Base-by-base conservation (phyloP, 805 yeast genomes). In the Yamadazyma insecticola region DNA sequence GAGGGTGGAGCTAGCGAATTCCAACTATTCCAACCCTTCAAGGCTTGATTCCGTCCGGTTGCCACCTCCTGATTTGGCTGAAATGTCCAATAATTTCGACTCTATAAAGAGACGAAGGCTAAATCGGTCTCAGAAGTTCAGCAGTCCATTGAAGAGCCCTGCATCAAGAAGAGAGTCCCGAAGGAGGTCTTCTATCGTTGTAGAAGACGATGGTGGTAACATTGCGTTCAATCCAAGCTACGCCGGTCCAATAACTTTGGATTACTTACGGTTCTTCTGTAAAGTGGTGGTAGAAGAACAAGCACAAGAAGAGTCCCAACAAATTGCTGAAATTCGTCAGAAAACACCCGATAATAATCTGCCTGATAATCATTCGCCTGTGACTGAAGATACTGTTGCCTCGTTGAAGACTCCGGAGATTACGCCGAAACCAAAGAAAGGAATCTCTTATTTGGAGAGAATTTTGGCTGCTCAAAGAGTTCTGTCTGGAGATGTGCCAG, bases 211-310 rank as follows among this genome's bases (percentile, higher is more conserved):
- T 10, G 64, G 62, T 1, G 43, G 32, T 6, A 48, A 21, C 30
- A 23, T 41, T 10, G 38, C 45, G 2, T 60, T 47, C 33, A 59
- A 59, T 14, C 44, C 57, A 0, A 49, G 46, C 6, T 62, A 62
- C 36, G 43, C 43, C 12, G 70, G 69, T 1, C 57, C 63, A 1
- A 45, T 64, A 13, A 61, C 68, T 2, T 49, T 54, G 9, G 67
- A 60, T 30, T 65, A 57, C 24, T 45, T 64, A 22, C 44, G 60
- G 21, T 53, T 52, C 12, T 53, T 63, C 27, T 61, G 69, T 28
- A 45, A 49, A 24, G 59, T 61, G 2, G 48, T 50, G 11, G 29
- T 29, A 14, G 38, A 42, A 4, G 43, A 36, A 14, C 13, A 32
- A 29, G 28, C 35, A 20, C 18, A 23, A 12, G 29, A 24, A 12